Evolutionary conservation across 2,329 filamentous ascomycete genomes (phyloP).

Genomic region (Cladophialophora immunda): DNA sequence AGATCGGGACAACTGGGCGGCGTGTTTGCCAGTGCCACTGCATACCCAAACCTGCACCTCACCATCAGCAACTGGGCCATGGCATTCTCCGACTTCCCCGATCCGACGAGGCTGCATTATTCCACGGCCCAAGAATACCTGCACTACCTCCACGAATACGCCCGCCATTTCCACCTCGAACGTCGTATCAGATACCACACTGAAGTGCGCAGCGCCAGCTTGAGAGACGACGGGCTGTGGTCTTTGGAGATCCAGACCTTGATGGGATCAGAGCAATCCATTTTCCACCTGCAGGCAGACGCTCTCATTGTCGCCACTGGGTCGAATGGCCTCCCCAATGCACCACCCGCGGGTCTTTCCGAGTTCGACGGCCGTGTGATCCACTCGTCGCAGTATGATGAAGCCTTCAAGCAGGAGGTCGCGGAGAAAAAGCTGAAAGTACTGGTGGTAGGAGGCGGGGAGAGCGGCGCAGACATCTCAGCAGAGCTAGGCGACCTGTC

Average conservation of each 20-base stretch:
- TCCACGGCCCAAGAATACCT: slow-evolving; percentile 29
- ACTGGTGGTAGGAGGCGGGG: slow-evolving; percentile 27
- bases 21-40: slow-evolving; percentile 25
- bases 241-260: slow-evolving; percentile 13
- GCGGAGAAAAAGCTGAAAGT: slow-evolving; percentile 21
- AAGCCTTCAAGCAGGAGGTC: slow-evolving; percentile 20
- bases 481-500: slow-evolving; percentile 28
- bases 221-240: slow-evolving; percentile 18
- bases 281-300: slow-evolving; percentile 9
- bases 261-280: slow-evolving; percentile 4
- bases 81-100: slow-evolving; percentile 30
- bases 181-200: slow-evolving; percentile 19
- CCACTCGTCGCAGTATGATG: slow-evolving; percentile 26
- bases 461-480: slow-evolving; percentile 28
- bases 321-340: slow-evolving; percentile 18
- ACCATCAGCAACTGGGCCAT: slow-evolving; percentile 32
- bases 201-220: slow-evolving; percentile 13
- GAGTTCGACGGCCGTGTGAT: slow-evolving; percentile 19
- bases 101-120: slow-evolving; percentile 23
- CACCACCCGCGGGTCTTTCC: slow-evolving; percentile 6
- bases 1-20: slow-evolving; percentile 22
- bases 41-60: slow-evolving; percentile 32
- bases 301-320: slow-evolving; percentile 28
- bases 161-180: slow-evolving; percentile 23
- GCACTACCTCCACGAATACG: slow-evolving; percentile 25